Percentiles rank a stretch among this genome's conserved stretches.
Conservation (phyloP, 2,329 filamentous ascomycete species). For the Epichloe festucae region DNA sequence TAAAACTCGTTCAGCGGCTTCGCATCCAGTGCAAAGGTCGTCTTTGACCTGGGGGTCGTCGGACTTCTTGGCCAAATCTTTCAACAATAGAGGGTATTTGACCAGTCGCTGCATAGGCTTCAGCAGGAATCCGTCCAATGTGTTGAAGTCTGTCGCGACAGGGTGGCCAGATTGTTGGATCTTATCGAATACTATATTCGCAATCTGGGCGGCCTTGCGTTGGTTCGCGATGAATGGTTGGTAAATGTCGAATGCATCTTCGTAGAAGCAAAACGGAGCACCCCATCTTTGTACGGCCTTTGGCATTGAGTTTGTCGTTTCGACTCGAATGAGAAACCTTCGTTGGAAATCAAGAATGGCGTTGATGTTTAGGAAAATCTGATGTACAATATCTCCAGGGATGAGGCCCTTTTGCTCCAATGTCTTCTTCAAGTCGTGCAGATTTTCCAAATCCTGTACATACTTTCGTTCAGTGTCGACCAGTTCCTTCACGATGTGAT, state of each 20-base stretch:
- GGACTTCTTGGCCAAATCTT: slow-evolving; percentile 80
- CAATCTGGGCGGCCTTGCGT: slow-evolving; percentile 75
- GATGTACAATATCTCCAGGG: slow-evolving; percentile 79
- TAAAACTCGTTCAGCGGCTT: slow-evolving; percentile 69
- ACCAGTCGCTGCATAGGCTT: slow-evolving; percentile 94
- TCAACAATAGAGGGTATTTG: slow-evolving; percentile 84
- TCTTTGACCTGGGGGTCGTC: slow-evolving; percentile 57
- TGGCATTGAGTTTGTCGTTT: slow-evolving; percentile 82
- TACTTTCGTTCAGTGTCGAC: slow-evolving; percentile 96
- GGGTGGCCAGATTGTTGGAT: slow-evolving; percentile 61
- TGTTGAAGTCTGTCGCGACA: slow-evolving; percentile 78
- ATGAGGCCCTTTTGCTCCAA: slow-evolving; percentile 80
- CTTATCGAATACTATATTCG: slow-evolving; percentile 75
- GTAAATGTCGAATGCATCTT: slow-evolving; percentile 83
- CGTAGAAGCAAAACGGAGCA: slow-evolving; percentile 73
- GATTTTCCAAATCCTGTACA: slow-evolving; percentile 87
- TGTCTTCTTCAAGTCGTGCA: slow-evolving; percentile 83
- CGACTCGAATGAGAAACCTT: slow-evolving; percentile 85
- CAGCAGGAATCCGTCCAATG: slow-evolving; percentile 79
- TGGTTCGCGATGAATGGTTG: slow-evolving; percentile 97
- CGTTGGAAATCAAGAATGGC: slow-evolving; percentile 90
- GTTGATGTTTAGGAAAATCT: slow-evolving; percentile 95
- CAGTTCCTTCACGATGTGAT: slow-evolving; percentile 83
- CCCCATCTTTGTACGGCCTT: slow-evolving; percentile 79
- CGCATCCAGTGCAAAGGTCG: slow-evolving; percentile 65